Conservation (phyloP, 768 basidiomycete genomes). For the Termitomyces sp. region DNA sequence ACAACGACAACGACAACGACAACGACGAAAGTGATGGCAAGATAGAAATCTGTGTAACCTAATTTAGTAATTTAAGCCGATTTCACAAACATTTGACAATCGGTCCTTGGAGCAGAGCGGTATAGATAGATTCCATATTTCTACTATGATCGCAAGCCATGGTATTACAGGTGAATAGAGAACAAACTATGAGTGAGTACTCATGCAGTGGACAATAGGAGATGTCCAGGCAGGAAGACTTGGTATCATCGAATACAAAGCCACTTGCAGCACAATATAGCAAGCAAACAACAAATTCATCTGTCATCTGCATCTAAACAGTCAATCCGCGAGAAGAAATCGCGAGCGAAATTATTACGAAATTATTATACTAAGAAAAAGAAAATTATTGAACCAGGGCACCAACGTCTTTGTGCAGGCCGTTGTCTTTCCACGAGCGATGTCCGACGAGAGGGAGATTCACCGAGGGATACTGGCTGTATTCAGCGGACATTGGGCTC, state of each 20-base stretch:
- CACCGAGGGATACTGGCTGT: constrained; percentile 35
- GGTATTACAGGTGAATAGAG: constrained; percentile 6
- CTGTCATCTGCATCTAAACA: background rate
- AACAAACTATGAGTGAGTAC: background rate
- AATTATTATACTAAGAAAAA: background rate
- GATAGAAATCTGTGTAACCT: constrained; percentile 6
- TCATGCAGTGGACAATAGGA: background rate
- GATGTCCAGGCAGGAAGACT: background rate
- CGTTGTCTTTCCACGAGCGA: constrained; percentile 42
- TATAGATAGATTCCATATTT: constrained; percentile 1
- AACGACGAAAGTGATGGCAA: background rate
- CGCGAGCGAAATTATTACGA: background rate
- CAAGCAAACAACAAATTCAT: background rate
- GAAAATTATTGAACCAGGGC: constrained; percentile 27
- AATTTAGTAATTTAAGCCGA: constrained; percentile 5
- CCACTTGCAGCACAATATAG: background rate
- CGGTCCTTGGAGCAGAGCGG: background rate
- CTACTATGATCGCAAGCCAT: constrained; percentile 13
- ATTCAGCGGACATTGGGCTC: constrained; percentile 25
- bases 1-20: background rate
- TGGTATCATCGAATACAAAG: background rate
- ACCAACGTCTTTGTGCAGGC: constrained; percentile 37
- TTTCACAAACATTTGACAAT: background rate
- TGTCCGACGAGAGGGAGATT: constrained; percentile 30
- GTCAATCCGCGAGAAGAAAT: background rate